A percentile compares a stretch with the other conserved stretches of the same genome.
These are phyloP conservation scores for Neltuma alba DNA, from an alignment of 306 rosid species.

Conservation along the genomic window DNA sequence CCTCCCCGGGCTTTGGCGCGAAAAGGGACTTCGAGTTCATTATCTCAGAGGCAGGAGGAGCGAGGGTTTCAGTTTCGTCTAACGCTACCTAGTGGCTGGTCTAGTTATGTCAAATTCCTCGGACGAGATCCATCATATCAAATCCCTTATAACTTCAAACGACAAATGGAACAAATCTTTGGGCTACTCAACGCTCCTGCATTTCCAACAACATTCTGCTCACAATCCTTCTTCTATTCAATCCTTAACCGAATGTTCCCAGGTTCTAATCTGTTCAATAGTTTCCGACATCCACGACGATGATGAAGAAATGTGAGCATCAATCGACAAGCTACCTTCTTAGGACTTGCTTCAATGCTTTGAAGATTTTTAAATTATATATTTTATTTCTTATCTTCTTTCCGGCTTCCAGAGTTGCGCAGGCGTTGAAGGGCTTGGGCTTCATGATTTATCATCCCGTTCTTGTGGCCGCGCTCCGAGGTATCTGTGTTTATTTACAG, in stretches of 20 bases:
- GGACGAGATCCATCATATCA: slow-evolving; percentile 53
- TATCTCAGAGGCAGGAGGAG: neutral
- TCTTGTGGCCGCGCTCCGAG: slow-evolving; percentile 48
- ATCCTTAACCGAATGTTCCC: slow-evolving; percentile 50
- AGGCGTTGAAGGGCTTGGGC: slow-evolving; percentile 85
- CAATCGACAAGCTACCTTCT: neutral
- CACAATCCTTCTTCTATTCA: slow-evolving; percentile 46
- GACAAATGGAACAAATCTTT: slow-evolving; percentile 47
- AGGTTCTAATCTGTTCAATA: slow-evolving; percentile 35
- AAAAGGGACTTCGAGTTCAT: neutral
- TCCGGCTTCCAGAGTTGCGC: slow-evolving; percentile 55
- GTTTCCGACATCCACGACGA: slow-evolving; percentile 53
- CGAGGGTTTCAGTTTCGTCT: slow-evolving; percentile 19
- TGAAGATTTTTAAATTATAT: neutral
- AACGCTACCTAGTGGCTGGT: neutral
- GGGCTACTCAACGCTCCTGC: slow-evolving; percentile 67
- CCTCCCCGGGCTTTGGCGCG: slow-evolving; percentile 43
- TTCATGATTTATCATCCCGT: slow-evolving; percentile 81
- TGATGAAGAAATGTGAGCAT: slow-evolving; percentile 70
- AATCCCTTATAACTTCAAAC: slow-evolving; percentile 47
- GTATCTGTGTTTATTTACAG: slow-evolving; percentile 36
- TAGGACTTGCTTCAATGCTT: neutral
- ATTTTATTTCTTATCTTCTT: neutral
- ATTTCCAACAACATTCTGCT: slow-evolving; percentile 63
- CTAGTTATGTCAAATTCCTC: slow-evolving; percentile 50